Conservation (phyloP, 148 eudicot species). For the Arctostaphylos glauca region DNA sequence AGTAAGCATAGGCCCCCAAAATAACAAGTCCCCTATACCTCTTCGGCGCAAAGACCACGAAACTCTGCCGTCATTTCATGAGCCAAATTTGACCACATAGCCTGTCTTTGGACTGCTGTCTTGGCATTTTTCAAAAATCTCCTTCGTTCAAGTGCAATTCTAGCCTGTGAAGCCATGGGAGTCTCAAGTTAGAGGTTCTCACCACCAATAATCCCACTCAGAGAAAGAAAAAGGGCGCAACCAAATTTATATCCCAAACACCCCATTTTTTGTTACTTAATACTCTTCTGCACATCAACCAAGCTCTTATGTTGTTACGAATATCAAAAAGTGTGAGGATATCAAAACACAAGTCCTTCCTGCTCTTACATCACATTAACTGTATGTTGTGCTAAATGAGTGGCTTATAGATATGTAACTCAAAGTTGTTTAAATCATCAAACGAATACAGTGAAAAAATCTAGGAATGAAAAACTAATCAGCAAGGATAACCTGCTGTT, state of each 20-base stretch:
- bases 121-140: conserved; percentile 84
- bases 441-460: not conserved
- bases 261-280: not conserved
- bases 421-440: not conserved
- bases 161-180: conserved; percentile 51
- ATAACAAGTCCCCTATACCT: conserved; percentile 44
- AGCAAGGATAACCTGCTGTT: not conserved
- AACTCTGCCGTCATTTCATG: conserved; percentile 99
- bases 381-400: not conserved
- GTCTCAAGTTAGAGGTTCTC: not conserved
- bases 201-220: not conserved
- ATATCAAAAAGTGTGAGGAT: not conserved
- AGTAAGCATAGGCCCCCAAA: not conserved
- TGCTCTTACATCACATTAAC: not conserved
- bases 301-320: not conserved
- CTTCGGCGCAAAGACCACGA: conserved; percentile 98
- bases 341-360: not conserved
- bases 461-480: not conserved
- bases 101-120: conserved; percentile 89
- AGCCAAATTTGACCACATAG: conserved; percentile 95
- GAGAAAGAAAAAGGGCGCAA: not conserved
- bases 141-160: conserved; percentile 93
- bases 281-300: not conserved
- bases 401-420: not conserved
- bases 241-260: not conserved